A percentile compares a stretch with the other conserved stretches of the same genome.
Evolutionary conservation across 2,329 filamentous ascomycete species (phyloP).

Genomic region (Diplodia mutila): DNA sequence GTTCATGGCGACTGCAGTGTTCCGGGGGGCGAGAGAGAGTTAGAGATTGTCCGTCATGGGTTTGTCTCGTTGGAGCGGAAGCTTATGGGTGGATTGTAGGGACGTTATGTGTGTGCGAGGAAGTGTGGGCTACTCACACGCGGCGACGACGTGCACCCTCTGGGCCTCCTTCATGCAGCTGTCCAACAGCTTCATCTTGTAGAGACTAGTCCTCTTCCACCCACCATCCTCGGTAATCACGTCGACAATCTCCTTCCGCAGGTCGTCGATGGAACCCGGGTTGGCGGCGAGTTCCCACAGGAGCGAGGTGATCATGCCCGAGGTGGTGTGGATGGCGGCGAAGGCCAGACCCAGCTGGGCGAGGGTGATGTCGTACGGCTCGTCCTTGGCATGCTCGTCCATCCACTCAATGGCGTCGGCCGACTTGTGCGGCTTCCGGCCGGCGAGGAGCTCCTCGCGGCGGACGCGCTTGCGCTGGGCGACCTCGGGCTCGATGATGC

Average conservation of each 20-base stretch:
- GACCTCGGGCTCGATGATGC: conserved; percentile 43
- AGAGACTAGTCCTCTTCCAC: conserved; percentile 42
- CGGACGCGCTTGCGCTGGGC: conserved; percentile 31
- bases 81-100: conserved; percentile 32
- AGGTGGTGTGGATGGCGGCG: conserved; percentile 30
- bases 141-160: conserved; percentile 28
- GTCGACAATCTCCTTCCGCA: neutral
- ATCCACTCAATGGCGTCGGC: conserved; percentile 26
- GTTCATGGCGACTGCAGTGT: neutral
- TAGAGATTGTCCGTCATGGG: neutral
- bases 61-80: no score
- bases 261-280: neutral
- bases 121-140: neutral
- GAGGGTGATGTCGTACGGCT: conserved; percentile 25
- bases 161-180: conserved; percentile 49
- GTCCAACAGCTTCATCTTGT: conserved; percentile 48
- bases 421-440: conserved; percentile 27
- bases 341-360: conserved; percentile 28
- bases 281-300: neutral
- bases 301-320: conserved; percentile 8
- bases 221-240: conserved; percentile 26
- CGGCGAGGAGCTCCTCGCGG: conserved; percentile 29
- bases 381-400: conserved; percentile 29
- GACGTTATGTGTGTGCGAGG: no score
- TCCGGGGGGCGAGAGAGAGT: neutral